Percentiles rank a stretch among this genome's conserved stretches.
These are phyloP conservation scores for Hypoxylon sp. DNA, from an alignment of 2,329 filamentous ascomycete genomes.

Conservation along the genomic window DNA sequence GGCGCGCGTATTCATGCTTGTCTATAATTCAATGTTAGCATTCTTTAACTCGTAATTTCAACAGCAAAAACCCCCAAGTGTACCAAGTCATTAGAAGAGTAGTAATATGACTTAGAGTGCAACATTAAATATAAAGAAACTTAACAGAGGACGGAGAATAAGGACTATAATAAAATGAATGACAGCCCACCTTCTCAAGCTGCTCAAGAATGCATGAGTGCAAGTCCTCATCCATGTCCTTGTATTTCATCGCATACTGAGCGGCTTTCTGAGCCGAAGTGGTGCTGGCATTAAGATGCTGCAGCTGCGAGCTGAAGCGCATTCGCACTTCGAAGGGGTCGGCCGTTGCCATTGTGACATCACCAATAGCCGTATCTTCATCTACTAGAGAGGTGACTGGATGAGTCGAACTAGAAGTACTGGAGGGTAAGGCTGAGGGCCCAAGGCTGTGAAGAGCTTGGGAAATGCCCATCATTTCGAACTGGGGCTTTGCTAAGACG, in stretches of 20 bases:
- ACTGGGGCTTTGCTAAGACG: background rate
- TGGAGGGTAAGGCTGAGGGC: constrained; percentile 10
- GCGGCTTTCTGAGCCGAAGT: constrained; percentile 92
- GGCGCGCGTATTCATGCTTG: constrained; percentile 95
- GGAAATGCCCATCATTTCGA: background rate
- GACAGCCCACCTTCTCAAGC: constrained; percentile 78
- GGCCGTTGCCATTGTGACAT: constrained; percentile 66
- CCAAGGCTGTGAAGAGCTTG: constrained; percentile 22
- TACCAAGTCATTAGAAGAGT: background rate
- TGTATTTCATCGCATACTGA: constrained; percentile 93
- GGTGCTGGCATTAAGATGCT: constrained; percentile 91
- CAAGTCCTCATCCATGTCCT: constrained; percentile 95
- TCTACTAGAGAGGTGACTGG: background rate
- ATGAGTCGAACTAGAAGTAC: background rate
- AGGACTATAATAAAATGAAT: constrained; percentile 9
- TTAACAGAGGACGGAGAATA: background rate
- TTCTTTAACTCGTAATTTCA: constrained; percentile 2
- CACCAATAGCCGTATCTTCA: background rate
- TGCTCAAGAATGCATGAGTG: constrained; percentile 98
- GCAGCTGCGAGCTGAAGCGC: constrained; percentile 91
- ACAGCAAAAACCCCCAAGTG: background rate
- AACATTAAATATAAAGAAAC: background rate
- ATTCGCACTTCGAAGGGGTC: constrained; percentile 99
- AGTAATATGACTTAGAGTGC: background rate
- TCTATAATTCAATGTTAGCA: constrained; percentile 63